phyloP scores from a whole-genome alignment of 805 yeast genomes.

The Cyberlindnera japonica region DNA sequence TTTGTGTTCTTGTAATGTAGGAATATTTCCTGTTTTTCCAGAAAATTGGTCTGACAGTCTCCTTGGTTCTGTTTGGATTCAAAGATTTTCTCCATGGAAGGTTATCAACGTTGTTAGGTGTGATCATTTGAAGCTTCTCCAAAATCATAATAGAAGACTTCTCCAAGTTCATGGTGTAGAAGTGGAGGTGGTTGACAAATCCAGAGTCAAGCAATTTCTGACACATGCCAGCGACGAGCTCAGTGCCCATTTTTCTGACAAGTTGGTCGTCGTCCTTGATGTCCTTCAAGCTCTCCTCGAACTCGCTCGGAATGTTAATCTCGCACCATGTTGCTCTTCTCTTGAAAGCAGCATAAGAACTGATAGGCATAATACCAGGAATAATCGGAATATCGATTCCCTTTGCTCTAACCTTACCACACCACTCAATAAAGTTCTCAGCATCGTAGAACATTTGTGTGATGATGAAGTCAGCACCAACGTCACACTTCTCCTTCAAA shows the following conservation, averaged over 20 bases:
- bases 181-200: conserved; percentile 79
- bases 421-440: conserved; percentile 83
- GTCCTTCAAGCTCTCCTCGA: conserved; percentile 67
- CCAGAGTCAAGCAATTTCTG: conserved; percentile 64
- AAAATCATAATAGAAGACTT: conserved; percentile 84
- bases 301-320: conserved; percentile 71
- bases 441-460: conserved; percentile 98
- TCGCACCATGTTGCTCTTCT: conserved; percentile 96
- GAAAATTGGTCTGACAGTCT: conserved; percentile 88
- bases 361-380: conserved; percentile 98
- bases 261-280: conserved; percentile 85
- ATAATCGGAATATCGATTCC: conserved; percentile 86
- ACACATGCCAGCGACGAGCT: conserved; percentile 83
- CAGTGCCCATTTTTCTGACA: conserved; percentile 83
- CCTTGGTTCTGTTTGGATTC: conserved; percentile 74
- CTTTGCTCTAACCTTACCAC: conserved; percentile 56
- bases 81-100: conserved; percentile 92
- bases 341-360: conserved; percentile 88
- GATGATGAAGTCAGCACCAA: conserved; percentile 89
- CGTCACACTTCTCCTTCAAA: conserved; percentile 85
- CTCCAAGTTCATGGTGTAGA: conserved; percentile 97
- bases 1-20: conserved; percentile 82
- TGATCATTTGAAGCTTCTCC: conserved; percentile 62
- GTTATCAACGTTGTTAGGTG: conserved; percentile 28
- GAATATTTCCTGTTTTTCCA: conserved; percentile 94